Evolutionary conservation across 495 filamentous ascomycete species (phyloP).

Genomic region (Rusavskia elegans): DNA sequence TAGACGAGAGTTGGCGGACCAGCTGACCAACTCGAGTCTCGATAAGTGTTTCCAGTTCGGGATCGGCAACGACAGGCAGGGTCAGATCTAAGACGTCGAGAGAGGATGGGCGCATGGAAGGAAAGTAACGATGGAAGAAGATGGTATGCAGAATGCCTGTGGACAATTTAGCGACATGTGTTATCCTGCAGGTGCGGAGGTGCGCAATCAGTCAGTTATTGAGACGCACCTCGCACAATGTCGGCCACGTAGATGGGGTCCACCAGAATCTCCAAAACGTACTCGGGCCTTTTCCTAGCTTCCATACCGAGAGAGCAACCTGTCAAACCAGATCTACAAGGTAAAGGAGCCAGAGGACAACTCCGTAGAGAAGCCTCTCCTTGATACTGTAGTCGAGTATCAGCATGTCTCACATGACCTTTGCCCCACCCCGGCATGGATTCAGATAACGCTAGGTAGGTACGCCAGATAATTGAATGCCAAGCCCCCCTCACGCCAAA

Average conservation of each 20-base stretch:
- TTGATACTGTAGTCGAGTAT: no score
- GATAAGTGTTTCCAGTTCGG: slow-evolving; percentile 81
- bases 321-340: no score
- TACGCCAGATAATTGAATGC: no score
- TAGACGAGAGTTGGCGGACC: slow-evolving; percentile 41
- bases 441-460: no score
- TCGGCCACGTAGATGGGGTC: slow-evolving; percentile 73
- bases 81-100: slow-evolving; percentile 87
- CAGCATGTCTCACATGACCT: neutral
- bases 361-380: neutral
- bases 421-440: no score
- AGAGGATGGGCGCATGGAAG: slow-evolving; percentile 63
- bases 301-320: slow-evolving; percentile 23
- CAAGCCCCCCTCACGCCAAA: no score
- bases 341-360: neutral
- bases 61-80: slow-evolving; percentile 74
- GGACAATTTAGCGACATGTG: neutral
- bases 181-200: neutral
- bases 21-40: slow-evolving; percentile 69
- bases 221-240: slow-evolving; percentile 66
- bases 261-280: slow-evolving; percentile 70
- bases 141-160: slow-evolving; percentile 88
- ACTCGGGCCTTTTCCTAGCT: slow-evolving; percentile 52
- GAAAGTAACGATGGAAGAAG: slow-evolving; percentile 98
- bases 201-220: neutral